Evolutionary conservation across 306 rosid genomes (phyloP), one percentile per base, ranked within the genome.

Genomic region (Prunus mira): DNA sequence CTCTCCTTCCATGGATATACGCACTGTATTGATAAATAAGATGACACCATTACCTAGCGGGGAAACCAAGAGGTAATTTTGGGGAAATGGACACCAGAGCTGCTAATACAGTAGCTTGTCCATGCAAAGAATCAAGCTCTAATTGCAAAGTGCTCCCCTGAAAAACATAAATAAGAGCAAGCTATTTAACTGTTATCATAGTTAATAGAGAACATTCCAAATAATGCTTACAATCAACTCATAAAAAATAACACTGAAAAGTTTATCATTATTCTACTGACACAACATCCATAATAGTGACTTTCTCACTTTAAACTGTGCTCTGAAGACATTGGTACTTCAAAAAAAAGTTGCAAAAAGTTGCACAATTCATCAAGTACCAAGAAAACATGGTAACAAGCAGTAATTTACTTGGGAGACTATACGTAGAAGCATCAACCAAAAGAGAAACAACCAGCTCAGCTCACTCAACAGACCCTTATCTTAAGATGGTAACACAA

Each of bases 61-160:
- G 98, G 82, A 90, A 95, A 82, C 98, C 98, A 83, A 92, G 96
- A 72, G 92, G 98, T 71, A 95, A 78, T 79, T 88, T 95, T 77
- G 95, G 98, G 58, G 97, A 92, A 79, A 92, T 82, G 67, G 96
- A 89, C 55, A 95, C 96, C 82, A 95, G 85, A 80, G 97, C 92
- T 78, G 98, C 93, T 88, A 95, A 88, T 65, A 92, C 89, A 73
- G 95, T 78, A 79, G 98, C 96, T 80, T 95, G 98, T 32, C 98
- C 98, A 64, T 95, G 93, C 86, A 95, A 86, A 65, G 95, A 90
- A 81, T 95, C 89, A 5, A 95, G 92, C 80, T 86, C 97, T 80
- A 84, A 81, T 83, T 90, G 97, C 85, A 95, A 79, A 82, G 78
- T 84, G 85, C 86, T 85, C 81, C 96, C 97, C 98, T 95, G 84